Evolutionary conservation across 345 rosid species (phyloP).

Genomic region (Aquilaria yunnanensis): DNA sequence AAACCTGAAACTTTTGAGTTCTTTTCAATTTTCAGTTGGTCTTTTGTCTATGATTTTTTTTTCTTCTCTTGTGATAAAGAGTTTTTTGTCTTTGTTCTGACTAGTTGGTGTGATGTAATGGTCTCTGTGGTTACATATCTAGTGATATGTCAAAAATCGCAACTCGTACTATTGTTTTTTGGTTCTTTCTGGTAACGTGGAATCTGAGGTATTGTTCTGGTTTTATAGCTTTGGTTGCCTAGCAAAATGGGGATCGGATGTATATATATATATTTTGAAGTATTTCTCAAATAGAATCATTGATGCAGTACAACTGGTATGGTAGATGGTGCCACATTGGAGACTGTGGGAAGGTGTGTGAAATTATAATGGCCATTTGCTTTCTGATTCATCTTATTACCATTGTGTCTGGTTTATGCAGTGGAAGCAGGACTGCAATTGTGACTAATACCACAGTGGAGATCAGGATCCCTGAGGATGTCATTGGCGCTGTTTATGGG

Average conservation of each 20-base stretch:
- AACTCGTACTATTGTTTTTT: too few relatives aligned
- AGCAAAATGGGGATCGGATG: too few relatives aligned
- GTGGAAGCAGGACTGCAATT: constrained; percentile 73
- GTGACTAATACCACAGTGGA: constrained; percentile 88
- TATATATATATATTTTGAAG: too few relatives aligned
- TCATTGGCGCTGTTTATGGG: constrained; percentile 77
- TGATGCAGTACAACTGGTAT: not conserved
- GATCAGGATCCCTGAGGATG: constrained; percentile 64
- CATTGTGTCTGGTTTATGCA: constrained; percentile 25
- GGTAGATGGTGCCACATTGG: constrained; percentile 1
- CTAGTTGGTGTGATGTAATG: not conserved
- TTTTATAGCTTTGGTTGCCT: too few relatives aligned
- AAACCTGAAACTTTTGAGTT: not conserved
- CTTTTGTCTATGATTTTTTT: not conserved
- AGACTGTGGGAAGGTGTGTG: not conserved
- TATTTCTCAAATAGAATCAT: too few relatives aligned
- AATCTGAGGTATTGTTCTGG: too few relatives aligned
- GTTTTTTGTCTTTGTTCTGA: not conserved
- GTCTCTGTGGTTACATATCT: not conserved
- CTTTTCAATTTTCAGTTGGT: not conserved
- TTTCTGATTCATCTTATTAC: not conserved
- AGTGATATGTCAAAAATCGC: constrained; percentile 2
- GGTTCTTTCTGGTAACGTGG: too few relatives aligned
- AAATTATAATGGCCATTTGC: not conserved
- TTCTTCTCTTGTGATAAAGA: not conserved